Evolutionary conservation across 345 rosid species (phyloP), one percentile per base, ranked within the genome.

Genomic region (Ricinus communis): DNA sequence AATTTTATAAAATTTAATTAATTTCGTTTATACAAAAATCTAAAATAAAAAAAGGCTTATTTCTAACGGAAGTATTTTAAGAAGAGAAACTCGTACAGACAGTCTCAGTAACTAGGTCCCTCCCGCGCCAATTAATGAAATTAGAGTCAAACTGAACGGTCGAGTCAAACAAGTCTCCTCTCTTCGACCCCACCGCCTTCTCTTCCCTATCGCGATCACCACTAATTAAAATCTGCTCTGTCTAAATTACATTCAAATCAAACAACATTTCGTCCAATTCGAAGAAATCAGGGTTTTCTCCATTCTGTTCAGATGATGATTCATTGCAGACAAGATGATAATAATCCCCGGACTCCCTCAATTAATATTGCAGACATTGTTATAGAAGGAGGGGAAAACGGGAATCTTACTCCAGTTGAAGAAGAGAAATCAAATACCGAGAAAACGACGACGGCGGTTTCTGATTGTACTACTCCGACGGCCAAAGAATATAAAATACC

Each of bases 401-500:
- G 13, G 49, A 9, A 19, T 5, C 5, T 50, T 21, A 53, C 33
- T 28, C 58, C 46, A 56, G 31, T 38, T 38, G 36, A n/a, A 21
- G 18, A 30, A 0, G 73, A 47, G 47, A 31, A 33, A 4, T n/a
- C 46, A 11, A 47, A 22, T 19, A 25, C 21, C 5, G 46, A 45
- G 22, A n/a, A 43, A 43, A 43, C 47, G 47, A 43, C 40, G 14
- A 38, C 18, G 33, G 5, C 49, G 46, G 16, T 11, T 49, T 10
- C 36, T 14, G 68, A 67, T 47, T 74, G 66, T 21, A 81, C 82
- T 6, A 89, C 97, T 3, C 97, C 97, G 0, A 87, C 85, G 28
- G 82, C 77, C 0, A 81, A 77, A 59, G 85, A 86, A 19, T 64
- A 86, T 14, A 82, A 82, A 72, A 89, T 91, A 18, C 87, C 93